These are phyloP conservation scores for Dysphania ambrosioides DNA, from an alignment of 148 eudicot genomes.

Conservation along the genomic window DNA sequence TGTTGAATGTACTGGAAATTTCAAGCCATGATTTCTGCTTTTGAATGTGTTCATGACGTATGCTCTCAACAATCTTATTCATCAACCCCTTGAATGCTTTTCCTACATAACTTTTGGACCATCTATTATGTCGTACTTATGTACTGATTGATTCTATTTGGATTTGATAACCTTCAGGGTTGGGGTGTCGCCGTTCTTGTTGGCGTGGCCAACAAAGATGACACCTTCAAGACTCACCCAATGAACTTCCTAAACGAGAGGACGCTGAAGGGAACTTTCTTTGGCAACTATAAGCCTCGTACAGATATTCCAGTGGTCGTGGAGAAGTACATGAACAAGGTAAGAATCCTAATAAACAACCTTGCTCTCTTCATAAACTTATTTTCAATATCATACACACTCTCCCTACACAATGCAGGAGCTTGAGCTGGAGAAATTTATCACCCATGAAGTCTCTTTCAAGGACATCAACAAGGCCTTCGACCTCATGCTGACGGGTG, in stretches of 20 bases:
- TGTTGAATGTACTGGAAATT: constrained; percentile 55
- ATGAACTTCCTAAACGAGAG: constrained; percentile 44
- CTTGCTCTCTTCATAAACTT: too few relatives aligned
- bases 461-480: constrained; percentile 64
- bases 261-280: constrained; percentile 56
- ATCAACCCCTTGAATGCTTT: neutral
- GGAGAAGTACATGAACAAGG: constrained; percentile 69
- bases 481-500: constrained; percentile 48
- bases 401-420: constrained; percentile 19
- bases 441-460: constrained; percentile 49
- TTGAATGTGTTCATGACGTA: constrained; percentile 60
- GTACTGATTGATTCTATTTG: neutral
- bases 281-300: constrained; percentile 47
- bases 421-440: constrained; percentile 51
- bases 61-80: neutral
- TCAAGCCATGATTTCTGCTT: constrained; percentile 62
- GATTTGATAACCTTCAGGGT: constrained; percentile 30
- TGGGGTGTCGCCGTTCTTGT: constrained; percentile 62
- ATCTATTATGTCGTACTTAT: neutral
- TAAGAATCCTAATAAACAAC: neutral
- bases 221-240: constrained; percentile 45
- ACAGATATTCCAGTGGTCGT: constrained; percentile 47
- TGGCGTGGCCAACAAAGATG: constrained; percentile 55
- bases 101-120: too few relatives aligned
- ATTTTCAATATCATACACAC: neutral